phyloP scores from a whole-genome alignment of 495 filamentous ascomycete genomes.

The Lophium mytilinum region DNA sequence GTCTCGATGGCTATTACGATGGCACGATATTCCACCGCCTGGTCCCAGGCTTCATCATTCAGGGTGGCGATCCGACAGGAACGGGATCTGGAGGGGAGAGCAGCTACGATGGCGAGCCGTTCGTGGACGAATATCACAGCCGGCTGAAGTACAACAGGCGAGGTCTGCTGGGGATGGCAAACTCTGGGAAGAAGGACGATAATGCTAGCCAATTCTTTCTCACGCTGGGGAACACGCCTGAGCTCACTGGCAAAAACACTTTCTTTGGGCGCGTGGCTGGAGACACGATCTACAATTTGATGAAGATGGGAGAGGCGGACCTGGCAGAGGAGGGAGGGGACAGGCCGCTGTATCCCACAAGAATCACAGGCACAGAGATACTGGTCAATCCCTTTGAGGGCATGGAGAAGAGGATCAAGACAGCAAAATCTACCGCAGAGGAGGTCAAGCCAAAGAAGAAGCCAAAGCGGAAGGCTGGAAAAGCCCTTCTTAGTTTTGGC shows the following conservation, averaged over 20 bases:
- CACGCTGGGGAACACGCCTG: constrained; percentile 72
- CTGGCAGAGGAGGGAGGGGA: constrained; percentile 63
- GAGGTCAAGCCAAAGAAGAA: constrained; percentile 54
- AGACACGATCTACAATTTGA: constrained; percentile 90
- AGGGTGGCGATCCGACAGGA: constrained; percentile 78
- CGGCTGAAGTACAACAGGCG: constrained; percentile 87
- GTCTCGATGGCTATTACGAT: constrained; percentile 89
- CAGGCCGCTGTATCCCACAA: constrained; percentile 77
- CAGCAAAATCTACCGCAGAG: constrained; percentile 33
- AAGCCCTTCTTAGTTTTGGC: constrained; percentile 81
- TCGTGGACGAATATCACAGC: constrained; percentile 86
- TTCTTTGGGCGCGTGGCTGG: constrained; percentile 83
- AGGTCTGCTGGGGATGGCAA: constrained; percentile 90
- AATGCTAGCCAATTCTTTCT: constrained; percentile 98
- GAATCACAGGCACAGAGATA: constrained; percentile 70
- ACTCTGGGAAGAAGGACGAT: constrained; percentile 60
- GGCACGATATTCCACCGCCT: constrained; percentile 89
- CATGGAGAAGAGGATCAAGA: constrained; percentile 62
- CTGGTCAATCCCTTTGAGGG: constrained; percentile 85
- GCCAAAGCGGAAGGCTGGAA: constrained; percentile 72
- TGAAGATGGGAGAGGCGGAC: constrained; percentile 85
- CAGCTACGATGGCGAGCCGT: constrained; percentile 81
- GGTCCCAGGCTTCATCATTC: constrained; percentile 82
- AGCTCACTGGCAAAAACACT: constrained; percentile 68
- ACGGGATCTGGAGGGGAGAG: constrained; percentile 86